A percentile compares a stretch with the other conserved stretches of the same genome.
These are phyloP conservation scores for Scheffersomyces illinoinensis DNA, from an alignment of 1,139 yeast genomes.

Conservation along the genomic window DNA sequence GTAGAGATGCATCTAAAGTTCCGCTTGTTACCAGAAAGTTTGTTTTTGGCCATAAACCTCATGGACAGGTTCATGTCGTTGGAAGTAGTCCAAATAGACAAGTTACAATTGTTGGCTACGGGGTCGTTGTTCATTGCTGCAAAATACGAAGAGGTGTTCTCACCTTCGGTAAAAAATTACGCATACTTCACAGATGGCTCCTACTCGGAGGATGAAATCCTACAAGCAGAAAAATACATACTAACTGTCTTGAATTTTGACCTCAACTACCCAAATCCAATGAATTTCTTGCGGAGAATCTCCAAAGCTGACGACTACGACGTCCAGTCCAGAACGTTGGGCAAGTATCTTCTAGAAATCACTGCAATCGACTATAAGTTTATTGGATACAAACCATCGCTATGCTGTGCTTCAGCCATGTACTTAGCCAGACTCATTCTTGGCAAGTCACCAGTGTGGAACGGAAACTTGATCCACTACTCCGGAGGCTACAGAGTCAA, in stretches of 20 bases:
- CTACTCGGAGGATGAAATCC: slow-evolving; percentile 79
- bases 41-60: slow-evolving; percentile 82
- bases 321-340: slow-evolving; percentile 87
- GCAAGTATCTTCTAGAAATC: slow-evolving; percentile 84
- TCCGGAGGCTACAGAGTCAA: slow-evolving; percentile 86
- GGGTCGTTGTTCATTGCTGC: slow-evolving; percentile 91
- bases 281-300: slow-evolving; percentile 89
- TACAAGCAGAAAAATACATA: slow-evolving; percentile 84
- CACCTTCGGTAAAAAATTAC: slow-evolving; percentile 86
- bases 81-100: slow-evolving; percentile 78
- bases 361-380: slow-evolving; percentile 79
- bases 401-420: slow-evolving; percentile 92
- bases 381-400: slow-evolving; percentile 76
- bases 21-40: slow-evolving; percentile 85
- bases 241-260: slow-evolving; percentile 76
- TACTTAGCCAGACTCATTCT: slow-evolving; percentile 79
- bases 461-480: slow-evolving; percentile 81
- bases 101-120: slow-evolving; percentile 87
- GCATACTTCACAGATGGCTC: slow-evolving; percentile 88
- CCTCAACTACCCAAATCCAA: slow-evolving; percentile 88
- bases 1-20: slow-evolving; percentile 89
- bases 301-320: slow-evolving; percentile 96
- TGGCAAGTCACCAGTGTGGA: slow-evolving; percentile 72
- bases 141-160: slow-evolving; percentile 91
- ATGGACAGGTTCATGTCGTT: slow-evolving; percentile 88